Evolutionary conservation across 2,329 filamentous ascomycete genomes (phyloP).

Genomic region (Colletotrichum gloeosporioides): DNA sequence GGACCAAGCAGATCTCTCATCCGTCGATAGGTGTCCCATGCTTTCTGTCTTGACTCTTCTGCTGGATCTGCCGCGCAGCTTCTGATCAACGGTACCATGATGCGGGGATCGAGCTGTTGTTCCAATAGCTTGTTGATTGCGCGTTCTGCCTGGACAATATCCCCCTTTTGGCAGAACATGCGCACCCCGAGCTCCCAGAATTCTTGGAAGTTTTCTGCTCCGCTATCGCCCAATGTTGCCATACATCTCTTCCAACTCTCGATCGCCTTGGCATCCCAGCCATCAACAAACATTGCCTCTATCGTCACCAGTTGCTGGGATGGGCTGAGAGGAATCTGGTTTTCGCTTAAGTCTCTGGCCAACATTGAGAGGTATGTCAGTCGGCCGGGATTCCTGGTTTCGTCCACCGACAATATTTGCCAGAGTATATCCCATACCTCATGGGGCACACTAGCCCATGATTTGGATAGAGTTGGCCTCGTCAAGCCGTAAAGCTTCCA

Average conservation of each 20-base stretch:
- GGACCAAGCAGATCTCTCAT: conserved; percentile 66
- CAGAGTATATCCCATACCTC: conserved; percentile 71
- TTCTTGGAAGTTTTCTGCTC: conserved; percentile 49
- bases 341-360: conserved; percentile 68
- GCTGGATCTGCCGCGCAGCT: conserved; percentile 63
- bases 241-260: conserved; percentile 68
- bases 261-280: conserved; percentile 64
- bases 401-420: conserved; percentile 61
- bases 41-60: conserved; percentile 54
- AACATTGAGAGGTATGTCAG: conserved; percentile 67
- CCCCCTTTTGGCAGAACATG: conserved; percentile 64
- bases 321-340: conserved; percentile 58
- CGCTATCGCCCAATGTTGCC: conserved; percentile 53
- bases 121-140: conserved; percentile 60
- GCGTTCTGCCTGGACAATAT: conserved; percentile 63
- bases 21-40: conserved; percentile 71
- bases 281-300: conserved; percentile 70
- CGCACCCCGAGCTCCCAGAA: conserved; percentile 72
- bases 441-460: conserved; percentile 61
- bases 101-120: conserved; percentile 54
- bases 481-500: conserved; percentile 59
- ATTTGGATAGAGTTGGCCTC: conserved; percentile 45
- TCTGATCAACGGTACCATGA: conserved; percentile 72
- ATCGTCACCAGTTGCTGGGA: conserved; percentile 70
- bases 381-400: conserved; percentile 56